Base-by-base conservation (phyloP, 2,329 filamentous ascomycete genomes). In the Laburnicola sp. region DNA sequence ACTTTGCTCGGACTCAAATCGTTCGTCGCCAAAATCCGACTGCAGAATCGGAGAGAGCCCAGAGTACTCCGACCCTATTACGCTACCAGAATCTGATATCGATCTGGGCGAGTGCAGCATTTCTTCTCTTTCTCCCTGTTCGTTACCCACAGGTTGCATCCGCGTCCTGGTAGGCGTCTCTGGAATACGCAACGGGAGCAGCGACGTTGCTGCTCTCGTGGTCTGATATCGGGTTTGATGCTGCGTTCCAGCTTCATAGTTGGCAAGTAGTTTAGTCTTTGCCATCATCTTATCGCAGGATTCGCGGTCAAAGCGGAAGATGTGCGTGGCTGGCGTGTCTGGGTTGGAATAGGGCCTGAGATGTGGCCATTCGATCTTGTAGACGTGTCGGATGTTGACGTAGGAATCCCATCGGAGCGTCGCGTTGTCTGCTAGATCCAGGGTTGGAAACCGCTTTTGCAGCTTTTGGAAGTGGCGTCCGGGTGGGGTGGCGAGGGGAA, bases 361-460 rank as follows among this genome's bases (percentile, higher is more conserved):
- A 25, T 61, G 46, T 6, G 58, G 51, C 63, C 64, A 67, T 6
- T 70, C 60, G 42, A 71, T 65, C 34, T 64, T 64, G 55, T 72
- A 72, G 1, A 72, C 59, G 43, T 69, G 58, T 7, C 66, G 60
- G 10, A 71, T 61, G 37, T 72, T 70, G 26, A 71, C 68, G 45
- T 70, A 71, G 1, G 66, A 71, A 8, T 68, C 59, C 57, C 65
- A 67, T 16, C 62, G 62, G 27, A 73, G 52, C 1, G 46, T 51
- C 1, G 60, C 63, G 9, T 55, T 60, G 8, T 57, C 43, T 8
- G 57, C 57, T 11, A 73, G 39, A 5, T 56, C 58, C 21, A 68
- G 53, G 9, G 66, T 67, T 3, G 68, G 68, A 32, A 68, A 67
- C 5, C 64, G 53, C 37, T 69, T 70, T 25, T 54, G 63, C 5